Evolutionary conservation across 768 basidiomycete genomes (phyloP).

Genomic region (Rhodotorula paludigena): DNA sequence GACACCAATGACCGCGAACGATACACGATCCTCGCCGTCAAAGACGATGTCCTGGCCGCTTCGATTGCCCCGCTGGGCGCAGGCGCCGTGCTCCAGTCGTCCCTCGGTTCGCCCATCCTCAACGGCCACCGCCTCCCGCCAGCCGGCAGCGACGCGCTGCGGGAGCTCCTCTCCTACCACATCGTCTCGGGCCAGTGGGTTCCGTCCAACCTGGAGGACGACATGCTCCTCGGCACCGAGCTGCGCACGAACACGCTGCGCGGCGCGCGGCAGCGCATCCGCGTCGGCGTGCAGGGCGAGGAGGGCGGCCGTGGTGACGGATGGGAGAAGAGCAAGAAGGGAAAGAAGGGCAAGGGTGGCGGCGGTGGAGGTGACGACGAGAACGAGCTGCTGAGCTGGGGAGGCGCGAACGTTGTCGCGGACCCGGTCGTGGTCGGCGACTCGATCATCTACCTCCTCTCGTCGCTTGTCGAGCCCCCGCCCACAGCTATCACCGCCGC

Average conservation of each 20-base stretch:
- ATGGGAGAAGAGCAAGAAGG: conserved; percentile 40
- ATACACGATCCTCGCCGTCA: conserved; percentile 86
- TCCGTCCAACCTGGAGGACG: conserved; percentile 64
- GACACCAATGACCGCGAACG: conserved; percentile 43
- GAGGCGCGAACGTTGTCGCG: conserved; percentile 72
- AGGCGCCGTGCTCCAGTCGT: background rate
- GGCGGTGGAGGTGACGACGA: conserved; percentile 39
- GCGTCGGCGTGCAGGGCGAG: conserved; percentile 47
- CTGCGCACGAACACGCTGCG: conserved; percentile 42
- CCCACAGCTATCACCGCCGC: conserved; percentile 73
- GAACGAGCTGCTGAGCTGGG: conserved; percentile 62
- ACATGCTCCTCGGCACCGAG: conserved; percentile 57
- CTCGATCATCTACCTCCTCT: conserved; percentile 81
- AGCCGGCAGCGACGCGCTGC: conserved; percentile 64
- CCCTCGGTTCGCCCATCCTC: conserved; percentile 1
- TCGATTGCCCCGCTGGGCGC: background rate
- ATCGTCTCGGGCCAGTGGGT: conserved; percentile 78
- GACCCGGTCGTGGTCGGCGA: conserved; percentile 74
- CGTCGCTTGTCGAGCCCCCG: conserved; percentile 75
- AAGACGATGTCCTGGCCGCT: conserved; percentile 67
- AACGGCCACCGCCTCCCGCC: conserved; percentile 53
- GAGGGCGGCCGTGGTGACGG: conserved; percentile 44
- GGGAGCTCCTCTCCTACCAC: conserved; percentile 74
- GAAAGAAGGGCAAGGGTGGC: conserved; percentile 18
- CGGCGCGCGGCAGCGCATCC: conserved; percentile 51